Evolutionary conservation across 2,329 filamentous ascomycete species (phyloP).

Genomic region (Hymenotorrendiella dingleyae): DNA sequence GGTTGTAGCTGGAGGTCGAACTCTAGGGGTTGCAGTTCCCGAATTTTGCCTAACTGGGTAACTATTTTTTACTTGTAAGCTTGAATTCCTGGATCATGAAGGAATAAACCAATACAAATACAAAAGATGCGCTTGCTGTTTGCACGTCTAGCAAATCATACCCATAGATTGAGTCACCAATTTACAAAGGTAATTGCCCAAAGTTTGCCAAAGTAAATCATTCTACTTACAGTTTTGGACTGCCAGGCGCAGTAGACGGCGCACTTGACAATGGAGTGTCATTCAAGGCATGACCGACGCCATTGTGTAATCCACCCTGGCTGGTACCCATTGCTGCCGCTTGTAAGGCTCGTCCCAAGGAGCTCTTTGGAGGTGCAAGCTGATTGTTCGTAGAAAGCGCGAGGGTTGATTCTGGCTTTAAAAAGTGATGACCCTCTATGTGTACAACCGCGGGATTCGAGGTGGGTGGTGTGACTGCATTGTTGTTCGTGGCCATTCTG

Average conservation of each 20-base stretch:
- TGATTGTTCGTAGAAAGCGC: background rate
- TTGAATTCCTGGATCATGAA: no score
- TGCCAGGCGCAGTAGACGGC: conserved; percentile 27
- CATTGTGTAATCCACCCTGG: conserved; percentile 8
- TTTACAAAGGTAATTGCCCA: no score
- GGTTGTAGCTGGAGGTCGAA: conserved; percentile 81
- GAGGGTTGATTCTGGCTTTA: background rate
- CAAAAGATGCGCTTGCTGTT: no score
- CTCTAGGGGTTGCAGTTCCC: conserved; percentile 68
- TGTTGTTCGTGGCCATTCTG: conserved; percentile 2
- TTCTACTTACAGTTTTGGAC: conserved; percentile 29
- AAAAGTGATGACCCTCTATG: background rate
- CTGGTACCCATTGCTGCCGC: conserved; percentile 8
- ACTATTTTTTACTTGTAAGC: conserved; percentile 35
- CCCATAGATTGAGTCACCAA: no score
- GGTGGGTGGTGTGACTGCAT: background rate
- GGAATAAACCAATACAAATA: no score
- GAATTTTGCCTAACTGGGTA: conserved; percentile 68
- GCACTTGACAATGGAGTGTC: conserved; percentile 22
- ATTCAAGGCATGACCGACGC: conserved; percentile 13
- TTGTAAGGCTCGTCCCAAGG: conserved; percentile 7
- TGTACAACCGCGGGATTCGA: background rate
- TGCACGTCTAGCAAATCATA: no score
- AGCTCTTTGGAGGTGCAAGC: conserved; percentile 6
- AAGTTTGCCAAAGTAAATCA: no score